A percentile compares a stretch with the other conserved stretches of the same genome.
These are phyloP conservation scores for Stagonosporopsis cucurbitacearum DNA, from an alignment of 2,329 filamentous ascomycete species.

Conservation along the genomic window DNA sequence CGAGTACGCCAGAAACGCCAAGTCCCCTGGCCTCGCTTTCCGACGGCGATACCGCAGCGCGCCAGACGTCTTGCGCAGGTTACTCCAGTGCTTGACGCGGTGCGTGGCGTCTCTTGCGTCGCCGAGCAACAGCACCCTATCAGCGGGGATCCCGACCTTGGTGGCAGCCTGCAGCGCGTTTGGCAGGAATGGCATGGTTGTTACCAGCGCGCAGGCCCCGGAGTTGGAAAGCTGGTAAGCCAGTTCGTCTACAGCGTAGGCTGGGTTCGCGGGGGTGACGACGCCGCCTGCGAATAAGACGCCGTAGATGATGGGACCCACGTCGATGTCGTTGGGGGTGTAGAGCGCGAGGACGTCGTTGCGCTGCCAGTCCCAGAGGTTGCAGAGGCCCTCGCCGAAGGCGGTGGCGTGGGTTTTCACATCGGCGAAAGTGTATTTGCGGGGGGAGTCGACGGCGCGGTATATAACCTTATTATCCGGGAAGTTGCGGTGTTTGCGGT, in stretches of 20 bases:
- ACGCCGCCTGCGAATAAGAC: conserved; percentile 81
- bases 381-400: conserved; percentile 79
- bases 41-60: conserved; percentile 65
- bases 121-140: conserved; percentile 78
- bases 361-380: conserved; percentile 77
- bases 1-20: conserved; percentile 75
- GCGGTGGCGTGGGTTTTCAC: conserved; percentile 68
- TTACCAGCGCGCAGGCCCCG: conserved; percentile 74
- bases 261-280: conserved; percentile 82
- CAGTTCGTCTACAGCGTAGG: conserved; percentile 81
- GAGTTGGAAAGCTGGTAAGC: conserved; percentile 83
- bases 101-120: conserved; percentile 65
- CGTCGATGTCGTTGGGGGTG: conserved; percentile 85
- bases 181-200: conserved; percentile 70
- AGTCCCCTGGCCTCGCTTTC: conserved; percentile 67
- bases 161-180: conserved; percentile 71
- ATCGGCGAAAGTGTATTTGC: conserved; percentile 70
- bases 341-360: conserved; percentile 83
- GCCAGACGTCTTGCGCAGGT: conserved; percentile 68
- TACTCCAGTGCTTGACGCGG: conserved; percentile 72
- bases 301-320: conserved; percentile 76
- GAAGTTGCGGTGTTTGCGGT: conserved; percentile 31
- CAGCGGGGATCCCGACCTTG: conserved; percentile 70
- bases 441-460: conserved; percentile 25
- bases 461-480: conserved; percentile 35